Percentiles rank a stretch among this genome's conserved stretches.
phyloP scores from a whole-genome alignment of 2,329 filamentous ascomycete species.

The Fusarium coicis region DNA sequence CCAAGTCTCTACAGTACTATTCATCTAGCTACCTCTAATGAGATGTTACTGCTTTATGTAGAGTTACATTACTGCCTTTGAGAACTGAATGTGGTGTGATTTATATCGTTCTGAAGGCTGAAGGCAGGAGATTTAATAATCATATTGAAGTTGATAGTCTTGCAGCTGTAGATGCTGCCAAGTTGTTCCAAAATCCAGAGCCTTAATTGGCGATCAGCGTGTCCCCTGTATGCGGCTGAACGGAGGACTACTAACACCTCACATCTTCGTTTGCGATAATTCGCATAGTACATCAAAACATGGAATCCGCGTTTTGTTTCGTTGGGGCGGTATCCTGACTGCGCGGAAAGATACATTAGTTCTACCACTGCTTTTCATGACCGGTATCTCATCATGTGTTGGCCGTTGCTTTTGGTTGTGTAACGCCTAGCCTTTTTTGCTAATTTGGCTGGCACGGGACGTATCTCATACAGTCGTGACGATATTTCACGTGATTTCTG shows the following conservation, averaged over 20 bases:
- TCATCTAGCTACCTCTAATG: not conserved
- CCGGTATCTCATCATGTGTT: not conserved
- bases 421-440: not conserved
- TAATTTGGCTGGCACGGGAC: not conserved
- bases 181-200: not conserved
- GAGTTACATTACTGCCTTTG: accelerated
- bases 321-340: not conserved
- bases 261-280: not conserved
- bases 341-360: not conserved
- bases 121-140: not conserved
- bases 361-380: not conserved
- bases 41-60: accelerated
- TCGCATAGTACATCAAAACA: not conserved
- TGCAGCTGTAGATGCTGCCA: accelerated
- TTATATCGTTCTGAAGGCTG: not conserved
- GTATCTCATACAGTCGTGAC: not conserved
- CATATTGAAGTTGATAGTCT: accelerated
- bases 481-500: not conserved
- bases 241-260: not conserved
- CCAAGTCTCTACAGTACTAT: not conserved
- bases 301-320: not conserved
- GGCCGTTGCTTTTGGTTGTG: not conserved
- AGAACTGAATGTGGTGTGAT: not conserved
- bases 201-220: not conserved
- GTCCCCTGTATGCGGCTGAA: not conserved